Percentiles rank a stretch among this genome's conserved stretches.
These are phyloP conservation scores for Coemansia sp. DNA, from an alignment of 192 early-diverging fungal species.

Conservation along the genomic window DNA sequence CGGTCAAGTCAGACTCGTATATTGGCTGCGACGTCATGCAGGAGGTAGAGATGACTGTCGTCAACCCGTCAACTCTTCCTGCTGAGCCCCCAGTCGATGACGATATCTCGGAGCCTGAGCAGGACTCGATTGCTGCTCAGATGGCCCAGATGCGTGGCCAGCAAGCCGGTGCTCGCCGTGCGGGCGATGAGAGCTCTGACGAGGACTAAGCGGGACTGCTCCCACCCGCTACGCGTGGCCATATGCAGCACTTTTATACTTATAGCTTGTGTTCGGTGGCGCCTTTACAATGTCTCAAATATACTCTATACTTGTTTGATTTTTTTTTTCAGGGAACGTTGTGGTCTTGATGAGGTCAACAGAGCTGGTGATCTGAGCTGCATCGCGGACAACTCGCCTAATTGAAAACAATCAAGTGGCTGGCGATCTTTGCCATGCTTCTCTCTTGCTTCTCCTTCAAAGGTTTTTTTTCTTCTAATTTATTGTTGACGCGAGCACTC, in stretches of 20 bases:
- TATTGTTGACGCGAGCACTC: not conserved
- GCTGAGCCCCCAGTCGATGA: conserved; percentile 75
- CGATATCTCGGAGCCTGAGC: conserved; percentile 96
- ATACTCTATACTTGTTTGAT: not conserved
- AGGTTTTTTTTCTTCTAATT: not conserved
- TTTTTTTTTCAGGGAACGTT: not conserved
- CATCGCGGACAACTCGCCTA: not conserved
- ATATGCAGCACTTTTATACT: not conserved
- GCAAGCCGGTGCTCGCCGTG: conserved; percentile 49
- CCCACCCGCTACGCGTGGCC: not conserved
- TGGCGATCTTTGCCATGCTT: not conserved
- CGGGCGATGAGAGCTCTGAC: conserved; percentile 55
- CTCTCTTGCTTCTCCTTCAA: not conserved
- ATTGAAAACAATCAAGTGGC: not conserved
- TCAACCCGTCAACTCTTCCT: conserved; percentile 72
- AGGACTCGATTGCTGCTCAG: conserved; percentile 94
- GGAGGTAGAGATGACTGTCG: conserved; percentile 78
- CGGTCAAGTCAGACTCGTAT: conserved; percentile 88
- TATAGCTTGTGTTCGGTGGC: not conserved
- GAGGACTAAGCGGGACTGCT: conserved; percentile 42
- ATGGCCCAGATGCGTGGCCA: conserved; percentile 89
- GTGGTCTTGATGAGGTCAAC: not conserved
- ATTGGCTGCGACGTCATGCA: conserved; percentile 80
- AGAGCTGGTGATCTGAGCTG: not conserved
- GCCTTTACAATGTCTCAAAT: too few species aligned